Base-by-base conservation (phyloP, 192 early-diverging fungal genomes). In the Coemansia sp. region DNA sequence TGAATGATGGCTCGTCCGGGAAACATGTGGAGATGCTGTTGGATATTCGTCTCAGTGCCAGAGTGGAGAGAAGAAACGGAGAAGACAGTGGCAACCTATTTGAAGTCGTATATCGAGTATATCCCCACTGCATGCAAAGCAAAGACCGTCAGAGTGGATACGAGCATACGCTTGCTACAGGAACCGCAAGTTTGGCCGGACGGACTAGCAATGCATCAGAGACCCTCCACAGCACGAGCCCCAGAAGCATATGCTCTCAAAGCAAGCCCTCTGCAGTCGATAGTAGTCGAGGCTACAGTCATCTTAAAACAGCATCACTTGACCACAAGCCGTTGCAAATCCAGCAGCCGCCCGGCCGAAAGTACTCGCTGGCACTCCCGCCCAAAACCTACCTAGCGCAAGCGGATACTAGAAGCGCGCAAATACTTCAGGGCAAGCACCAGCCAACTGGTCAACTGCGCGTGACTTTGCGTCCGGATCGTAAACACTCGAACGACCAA, bases 231-330 rank as follows among this genome's bases (percentile, higher is more conserved):
- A 52, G 50, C 50, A 25, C 50, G 15, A 30, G 50, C 13, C 50
- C 50, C 13, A 29, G 13, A 52, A 52, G 50, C 50, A 28, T 2
- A 13, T 52, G 15, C 50, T 52, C 50, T 7, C 28, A 52, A 29
- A 52, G 15, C 20, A 52, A 8, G 25, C 50, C 9, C 25, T 27
- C 4, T 10, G 15, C 50, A 10, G 28, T 27, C 13, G 50, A 28
- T 6, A 27, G 22, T 15, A 13, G 28, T 29, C 23, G 28, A 30
- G 15, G n/a, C 17, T 29, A 22, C 30, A 52, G 58, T 5, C 69
- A 72, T 31, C 20, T 44, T 19, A 72, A 61, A 20, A 56, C 69
- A 1, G 45, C 48, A 1, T 72, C 69, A 14, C 48, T 72, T 48
- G 69, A 72, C 29, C 41, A 52, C 28, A 52, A 52, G 20, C 23